Conservation (phyloP, 306 rosid genomes). For the Chamaecrista fasciculata region DNA sequence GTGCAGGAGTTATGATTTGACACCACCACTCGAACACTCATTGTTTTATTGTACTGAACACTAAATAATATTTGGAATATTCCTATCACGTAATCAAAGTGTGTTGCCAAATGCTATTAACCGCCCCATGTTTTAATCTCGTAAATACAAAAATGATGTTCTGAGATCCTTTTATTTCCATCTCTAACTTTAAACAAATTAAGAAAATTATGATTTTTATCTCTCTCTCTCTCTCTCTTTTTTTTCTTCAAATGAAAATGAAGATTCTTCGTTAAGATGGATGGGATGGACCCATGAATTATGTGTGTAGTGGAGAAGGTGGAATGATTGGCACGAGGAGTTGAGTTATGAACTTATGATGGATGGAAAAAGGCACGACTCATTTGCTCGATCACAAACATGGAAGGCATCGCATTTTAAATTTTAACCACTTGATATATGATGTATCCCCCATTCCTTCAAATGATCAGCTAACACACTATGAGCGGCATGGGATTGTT, state of each 20-base stretch:
- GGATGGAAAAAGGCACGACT: neutral
- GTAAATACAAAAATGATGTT: neutral
- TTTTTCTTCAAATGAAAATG: no score
- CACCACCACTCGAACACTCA: neutral
- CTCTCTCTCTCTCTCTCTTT: no score
- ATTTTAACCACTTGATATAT: neutral
- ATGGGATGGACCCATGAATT: neutral
- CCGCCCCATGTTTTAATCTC: neutral
- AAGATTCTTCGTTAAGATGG: no score
- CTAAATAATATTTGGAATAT: constrained; percentile 7
- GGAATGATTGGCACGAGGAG: neutral
- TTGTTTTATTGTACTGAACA: neutral
- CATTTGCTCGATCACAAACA: neutral
- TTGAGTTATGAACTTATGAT: no score
- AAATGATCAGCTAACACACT: neutral
- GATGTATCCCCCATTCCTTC: neutral
- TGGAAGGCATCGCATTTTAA: neutral
- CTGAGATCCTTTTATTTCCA: neutral
- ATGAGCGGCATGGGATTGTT: neutral
- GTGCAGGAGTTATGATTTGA: neutral
- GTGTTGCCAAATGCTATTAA: neutral
- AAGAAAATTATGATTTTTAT: no score
- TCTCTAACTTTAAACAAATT: neutral
- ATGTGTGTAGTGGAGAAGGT: neutral
- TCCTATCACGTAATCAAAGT: neutral